Conservation (phyloP, 768 basidiomycete genomes). For the Russula dissimulans region DNA sequence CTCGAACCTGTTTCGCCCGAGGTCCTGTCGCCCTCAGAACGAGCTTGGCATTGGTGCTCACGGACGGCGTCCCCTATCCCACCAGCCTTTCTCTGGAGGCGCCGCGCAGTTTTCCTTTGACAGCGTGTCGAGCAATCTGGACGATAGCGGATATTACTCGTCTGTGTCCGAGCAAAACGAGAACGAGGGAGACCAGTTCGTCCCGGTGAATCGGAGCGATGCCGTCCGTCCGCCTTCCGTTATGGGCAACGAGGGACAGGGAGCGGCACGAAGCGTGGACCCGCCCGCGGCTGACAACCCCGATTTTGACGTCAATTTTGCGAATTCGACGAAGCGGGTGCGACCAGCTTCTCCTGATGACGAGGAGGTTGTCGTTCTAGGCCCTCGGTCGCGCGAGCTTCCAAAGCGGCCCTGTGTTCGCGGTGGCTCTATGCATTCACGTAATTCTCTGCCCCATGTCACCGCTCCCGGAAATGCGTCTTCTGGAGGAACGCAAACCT, state of each 20-base stretch:
- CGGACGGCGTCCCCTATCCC: neutral
- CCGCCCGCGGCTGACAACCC: neutral
- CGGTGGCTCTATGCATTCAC: neutral
- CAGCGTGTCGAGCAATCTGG: neutral
- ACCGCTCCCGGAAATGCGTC: neutral
- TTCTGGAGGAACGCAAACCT: neutral
- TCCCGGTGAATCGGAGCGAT: neutral
- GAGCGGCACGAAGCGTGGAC: neutral
- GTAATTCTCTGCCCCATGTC: neutral
- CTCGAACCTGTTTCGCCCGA: neutral
- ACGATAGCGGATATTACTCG: slow-evolving; percentile 17
- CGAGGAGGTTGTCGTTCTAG: neutral
- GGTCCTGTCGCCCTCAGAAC: neutral
- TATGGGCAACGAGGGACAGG: neutral
- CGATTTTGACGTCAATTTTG: neutral
- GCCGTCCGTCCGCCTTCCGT: neutral
- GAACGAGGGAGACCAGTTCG: neutral
- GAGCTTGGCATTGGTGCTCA: neutral
- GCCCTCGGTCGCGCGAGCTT: neutral
- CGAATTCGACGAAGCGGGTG: slow-evolving; percentile 1
- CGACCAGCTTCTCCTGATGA: neutral
- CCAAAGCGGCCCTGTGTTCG: slow-evolving; percentile 1
- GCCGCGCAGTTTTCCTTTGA: slow-evolving; percentile 1
- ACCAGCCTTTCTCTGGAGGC: neutral
- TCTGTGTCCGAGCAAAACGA: slow-evolving; percentile 4